Base-by-base conservation (phyloP, 2,329 filamentous ascomycete species). In the Fusarium torulosum region DNA sequence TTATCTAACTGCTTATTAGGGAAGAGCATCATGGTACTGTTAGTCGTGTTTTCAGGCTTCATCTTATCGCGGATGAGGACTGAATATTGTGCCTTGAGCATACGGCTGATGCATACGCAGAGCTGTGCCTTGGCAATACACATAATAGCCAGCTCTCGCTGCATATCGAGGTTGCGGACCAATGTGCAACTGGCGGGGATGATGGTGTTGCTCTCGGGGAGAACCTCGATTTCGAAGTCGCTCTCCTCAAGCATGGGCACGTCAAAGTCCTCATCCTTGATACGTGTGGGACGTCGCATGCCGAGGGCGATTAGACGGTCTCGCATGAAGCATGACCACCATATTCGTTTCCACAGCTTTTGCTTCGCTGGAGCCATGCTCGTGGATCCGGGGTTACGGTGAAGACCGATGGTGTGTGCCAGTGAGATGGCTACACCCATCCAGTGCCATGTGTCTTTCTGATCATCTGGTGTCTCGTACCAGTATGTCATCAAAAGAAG, bases 381-480 rank as follows among this genome's bases (percentile, higher is more conserved):
- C 10, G 92, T 93, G 58, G 90, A 91, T 20, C 81, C 82, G 3
- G 94, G 93, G 73, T 97, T 92, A 66, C 94, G 91, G 78, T 98
- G 94, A 19, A 97, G 85, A 7, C 95, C 94, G 67, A 97, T 97
- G 14, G 94, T 97, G 78, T 97, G 93, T 52, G 94, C 94, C 45
- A 97, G 83, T 14, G 94, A 97, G 61, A 97, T 92, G 41, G 94
- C 95, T 37, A 97, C 93, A 19, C 95, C 95, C 92, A 97, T 97
- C 95, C 94, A 97, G 76, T 97, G 94, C 92, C 95, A 97, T 44
- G 94, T 97, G 77, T 97, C 95, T 79, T 97, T 97, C 76, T 97
- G 93, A 77, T 97, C 95, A 79, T 97, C 94, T 0, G 94, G 94
- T 14, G 93, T 97, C 79, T 97, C 94, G 77, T 97, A 97, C 91